Percentiles rank a stretch among this genome's conserved stretches.
Evolutionary conservation across 208 protist genomes (phyloP).

Genomic region (Angomonas ambiguus): DNA sequence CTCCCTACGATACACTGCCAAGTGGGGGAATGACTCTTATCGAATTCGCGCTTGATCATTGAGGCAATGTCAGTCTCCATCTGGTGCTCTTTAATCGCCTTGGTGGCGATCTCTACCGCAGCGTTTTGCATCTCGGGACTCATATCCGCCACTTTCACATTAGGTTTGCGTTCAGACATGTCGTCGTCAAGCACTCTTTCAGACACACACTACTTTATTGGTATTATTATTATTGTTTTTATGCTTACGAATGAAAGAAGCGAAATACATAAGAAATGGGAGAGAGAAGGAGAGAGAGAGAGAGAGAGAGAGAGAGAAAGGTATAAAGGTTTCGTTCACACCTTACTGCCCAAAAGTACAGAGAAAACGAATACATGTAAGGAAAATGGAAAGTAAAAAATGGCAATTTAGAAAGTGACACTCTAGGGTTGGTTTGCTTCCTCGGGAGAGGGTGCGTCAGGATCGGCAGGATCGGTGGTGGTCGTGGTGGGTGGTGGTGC

Average conservation of each 20-base stretch:
- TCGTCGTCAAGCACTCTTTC: not conserved
- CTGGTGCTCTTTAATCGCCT: conserved; percentile 98
- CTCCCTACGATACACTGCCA: conserved; percentile 99
- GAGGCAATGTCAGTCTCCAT: conserved; percentile 99
- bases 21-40: conserved; percentile 98
- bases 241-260: not conserved
- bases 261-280: no score
- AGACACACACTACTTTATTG: not conserved
- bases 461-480: not conserved
- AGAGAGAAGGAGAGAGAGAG: not conserved
- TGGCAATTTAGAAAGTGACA: not conserved
- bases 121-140: conserved; percentile 96
- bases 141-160: conserved; percentile 94
- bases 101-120: conserved; percentile 95
- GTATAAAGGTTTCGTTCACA: not conserved
- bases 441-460: not conserved
- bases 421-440: not conserved
- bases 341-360: not conserved
- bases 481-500: not conserved
- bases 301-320: not conserved
- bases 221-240: not conserved
- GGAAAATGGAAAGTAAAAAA: conserved; percentile 5
- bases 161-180: conserved; percentile 83
- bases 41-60: conserved; percentile 99
- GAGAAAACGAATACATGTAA: not conserved